A percentile compares a stretch with the other conserved stretches of the same genome.
These are phyloP conservation scores for Poa annua DNA, from an alignment of 176 grass and related monocot genomes.

Conservation along the genomic window DNA sequence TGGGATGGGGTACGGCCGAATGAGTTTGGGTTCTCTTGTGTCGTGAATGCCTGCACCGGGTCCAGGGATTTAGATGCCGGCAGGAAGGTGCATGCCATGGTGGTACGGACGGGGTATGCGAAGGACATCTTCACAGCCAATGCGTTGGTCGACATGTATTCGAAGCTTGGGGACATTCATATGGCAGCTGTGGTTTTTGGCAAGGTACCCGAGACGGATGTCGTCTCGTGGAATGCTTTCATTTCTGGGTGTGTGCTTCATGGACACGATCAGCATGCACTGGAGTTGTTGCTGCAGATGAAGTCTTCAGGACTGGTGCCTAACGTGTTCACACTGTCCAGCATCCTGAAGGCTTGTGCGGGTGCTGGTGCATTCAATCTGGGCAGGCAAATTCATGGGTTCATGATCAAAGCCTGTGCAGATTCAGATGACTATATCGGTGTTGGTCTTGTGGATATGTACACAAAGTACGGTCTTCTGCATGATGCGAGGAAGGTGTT, in stretches of 20 bases:
- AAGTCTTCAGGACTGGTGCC: slow-evolving; percentile 62
- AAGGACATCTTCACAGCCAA: slow-evolving; percentile 69
- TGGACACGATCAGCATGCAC: slow-evolving; percentile 59
- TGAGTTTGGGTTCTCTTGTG: slow-evolving; percentile 72
- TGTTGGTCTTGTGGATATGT: slow-evolving; percentile 84
- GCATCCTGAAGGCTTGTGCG: slow-evolving; percentile 72
- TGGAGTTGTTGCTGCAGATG: slow-evolving; percentile 69
- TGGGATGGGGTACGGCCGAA: slow-evolving; percentile 54
- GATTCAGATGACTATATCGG: slow-evolving; percentile 64
- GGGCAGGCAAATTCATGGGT: slow-evolving; percentile 84
- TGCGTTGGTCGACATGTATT: slow-evolving; percentile 77
- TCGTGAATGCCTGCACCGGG: slow-evolving; percentile 75
- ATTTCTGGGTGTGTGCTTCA: slow-evolving; percentile 79
- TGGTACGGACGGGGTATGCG: slow-evolving; percentile 60
- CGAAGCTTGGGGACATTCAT: slow-evolving; percentile 58
- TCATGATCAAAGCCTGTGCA: slow-evolving; percentile 68
- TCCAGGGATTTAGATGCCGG: slow-evolving; percentile 55
- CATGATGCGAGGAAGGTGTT: slow-evolving; percentile 68
- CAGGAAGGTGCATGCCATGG: slow-evolving; percentile 57
- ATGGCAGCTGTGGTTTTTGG: slow-evolving; percentile 58
- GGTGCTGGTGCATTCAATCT: slow-evolving; percentile 59
- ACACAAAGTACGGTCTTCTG: slow-evolving; percentile 55
- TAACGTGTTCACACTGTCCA: slow-evolving; percentile 69
- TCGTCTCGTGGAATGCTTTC: slow-evolving; percentile 88
- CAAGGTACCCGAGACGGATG: slow-evolving; percentile 49